phyloP scores from a whole-genome alignment of 805 yeast species.

The Scheffersomyces coipomensis region DNA sequence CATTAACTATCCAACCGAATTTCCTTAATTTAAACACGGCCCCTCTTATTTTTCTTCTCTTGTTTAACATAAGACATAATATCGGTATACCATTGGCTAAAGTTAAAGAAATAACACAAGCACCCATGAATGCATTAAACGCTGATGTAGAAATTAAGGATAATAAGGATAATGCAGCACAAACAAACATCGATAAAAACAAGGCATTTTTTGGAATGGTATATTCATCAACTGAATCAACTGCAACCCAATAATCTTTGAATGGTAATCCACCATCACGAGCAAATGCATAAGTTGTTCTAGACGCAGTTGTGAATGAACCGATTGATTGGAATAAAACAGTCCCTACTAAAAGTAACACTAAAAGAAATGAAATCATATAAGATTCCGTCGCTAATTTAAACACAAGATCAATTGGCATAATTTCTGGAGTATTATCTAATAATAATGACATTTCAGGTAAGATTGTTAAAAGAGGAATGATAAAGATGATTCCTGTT shows the following conservation, averaged over 20 bases:
- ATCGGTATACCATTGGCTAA: slow-evolving; percentile 79
- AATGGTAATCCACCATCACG: slow-evolving; percentile 80
- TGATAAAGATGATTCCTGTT: slow-evolving; percentile 70
- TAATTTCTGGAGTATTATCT: slow-evolving; percentile 59
- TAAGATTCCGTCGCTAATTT: slow-evolving; percentile 67
- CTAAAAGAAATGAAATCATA: slow-evolving; percentile 66
- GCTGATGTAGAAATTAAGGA: slow-evolving; percentile 72
- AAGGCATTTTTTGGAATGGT: slow-evolving; percentile 72
- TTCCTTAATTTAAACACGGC: slow-evolving; percentile 63
- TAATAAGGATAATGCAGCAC: slow-evolving; percentile 58
- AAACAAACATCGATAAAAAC: slow-evolving; percentile 59
- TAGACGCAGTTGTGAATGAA: slow-evolving; percentile 74
- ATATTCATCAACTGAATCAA: slow-evolving; percentile 54
- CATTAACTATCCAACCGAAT: slow-evolving; percentile 64
- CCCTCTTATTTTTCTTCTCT: slow-evolving; percentile 60
- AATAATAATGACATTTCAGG: slow-evolving; percentile 61
- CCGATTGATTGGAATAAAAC: slow-evolving; percentile 77
- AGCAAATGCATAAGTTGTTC: slow-evolving; percentile 80
- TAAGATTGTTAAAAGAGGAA: slow-evolving; percentile 69
- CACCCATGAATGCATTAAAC: slow-evolving; percentile 80
- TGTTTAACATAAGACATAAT: slow-evolving; percentile 56
- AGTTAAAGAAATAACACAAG: slow-evolving; percentile 73
- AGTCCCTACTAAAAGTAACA: slow-evolving; percentile 65
- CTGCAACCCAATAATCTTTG: slow-evolving; percentile 61
- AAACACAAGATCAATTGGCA: slow-evolving; percentile 79